Evolutionary conservation across 495 filamentous ascomycete species (phyloP).

Genomic region (Neurospora sublineolata): DNA sequence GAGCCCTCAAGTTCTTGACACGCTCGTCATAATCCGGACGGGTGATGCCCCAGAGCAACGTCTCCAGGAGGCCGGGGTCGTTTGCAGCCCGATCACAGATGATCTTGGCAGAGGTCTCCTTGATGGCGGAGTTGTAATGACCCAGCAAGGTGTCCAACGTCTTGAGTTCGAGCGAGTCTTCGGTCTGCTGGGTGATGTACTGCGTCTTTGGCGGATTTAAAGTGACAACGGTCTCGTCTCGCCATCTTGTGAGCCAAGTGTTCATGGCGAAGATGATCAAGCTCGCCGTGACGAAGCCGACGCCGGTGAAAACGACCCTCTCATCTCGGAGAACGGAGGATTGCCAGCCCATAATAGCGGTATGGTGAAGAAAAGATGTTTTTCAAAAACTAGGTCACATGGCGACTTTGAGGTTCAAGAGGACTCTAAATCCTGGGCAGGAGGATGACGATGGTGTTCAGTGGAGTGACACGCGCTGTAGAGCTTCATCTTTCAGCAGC

Average conservation of each 20-base stretch:
- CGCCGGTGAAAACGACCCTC: conserved; percentile 27
- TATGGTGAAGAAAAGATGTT: neutral
- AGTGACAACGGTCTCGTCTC: conserved; percentile 36
- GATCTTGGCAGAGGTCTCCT: conserved; percentile 41
- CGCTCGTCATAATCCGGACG: conserved; percentile 38
- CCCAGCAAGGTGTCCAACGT: conserved; percentile 41
- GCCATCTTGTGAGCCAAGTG: conserved; percentile 30
- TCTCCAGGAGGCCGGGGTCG: conserved; percentile 29
- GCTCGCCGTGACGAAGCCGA: conserved; percentile 28
- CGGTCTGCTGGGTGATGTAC: conserved; percentile 50
- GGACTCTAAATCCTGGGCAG: neutral
- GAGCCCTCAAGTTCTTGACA: conserved; percentile 35
- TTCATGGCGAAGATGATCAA: conserved; percentile 25
- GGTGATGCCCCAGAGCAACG: conserved; percentile 39
- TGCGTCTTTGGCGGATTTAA: conserved; percentile 40
- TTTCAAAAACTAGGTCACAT: neutral
- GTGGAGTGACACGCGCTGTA: neutral
- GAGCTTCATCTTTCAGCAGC: neutral
- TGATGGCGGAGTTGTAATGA: conserved; percentile 42
- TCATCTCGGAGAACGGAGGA: conserved; percentile 28
- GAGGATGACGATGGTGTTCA: neutral
- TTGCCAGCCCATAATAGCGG: conserved; percentile 21
- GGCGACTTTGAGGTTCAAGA: neutral
- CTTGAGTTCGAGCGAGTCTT: conserved; percentile 37
- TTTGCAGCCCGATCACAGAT: conserved; percentile 41